Evolutionary conservation across 2,329 filamentous ascomycete species (phyloP).

Genomic region (Penicillium sp.): DNA sequence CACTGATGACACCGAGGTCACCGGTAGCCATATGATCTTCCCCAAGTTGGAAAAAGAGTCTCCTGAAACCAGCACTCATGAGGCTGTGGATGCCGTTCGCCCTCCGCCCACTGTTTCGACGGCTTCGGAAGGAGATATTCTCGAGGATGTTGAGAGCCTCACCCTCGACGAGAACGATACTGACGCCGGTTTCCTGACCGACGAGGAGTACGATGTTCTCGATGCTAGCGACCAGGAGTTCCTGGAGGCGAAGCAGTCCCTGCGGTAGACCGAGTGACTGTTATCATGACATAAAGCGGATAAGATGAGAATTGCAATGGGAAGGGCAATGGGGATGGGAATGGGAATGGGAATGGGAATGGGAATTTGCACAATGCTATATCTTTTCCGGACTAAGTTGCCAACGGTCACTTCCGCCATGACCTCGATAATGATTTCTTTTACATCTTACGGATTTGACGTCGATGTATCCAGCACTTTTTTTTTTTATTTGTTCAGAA

Average conservation of each 20-base stretch:
- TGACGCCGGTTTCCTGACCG: conserved; percentile 82
- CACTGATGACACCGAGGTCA: conserved; percentile 37
- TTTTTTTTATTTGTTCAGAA: background rate
- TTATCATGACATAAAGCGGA: conserved; percentile 12
- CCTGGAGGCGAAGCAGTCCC: conserved; percentile 47
- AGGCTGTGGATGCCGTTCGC: conserved; percentile 42
- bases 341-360: background rate
- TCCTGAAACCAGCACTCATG: conserved; percentile 74
- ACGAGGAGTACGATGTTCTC: conserved; percentile 97
- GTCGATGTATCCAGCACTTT: background rate
- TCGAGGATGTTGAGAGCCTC: conserved; percentile 60
- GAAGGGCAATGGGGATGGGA: too few species aligned
- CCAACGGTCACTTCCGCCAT: conserved; percentile 17
- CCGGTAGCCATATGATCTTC: conserved; percentile 83
- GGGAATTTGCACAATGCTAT: conserved; percentile 18
- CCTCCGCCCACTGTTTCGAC: conserved; percentile 40
- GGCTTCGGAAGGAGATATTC: conserved; percentile 50
- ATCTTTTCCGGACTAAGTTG: conserved; percentile 8
- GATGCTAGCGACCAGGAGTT: conserved; percentile 92
- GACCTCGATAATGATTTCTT: conserved; percentile 17
- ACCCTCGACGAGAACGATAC: conserved; percentile 49
- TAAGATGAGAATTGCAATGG: background rate
- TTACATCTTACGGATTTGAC: conserved; percentile 5
- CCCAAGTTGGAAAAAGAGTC: conserved; percentile 95
- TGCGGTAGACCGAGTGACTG: conserved; percentile 8